Conservation (phyloP, 23 red algal species). For the Gracilaria caudata region DNA sequence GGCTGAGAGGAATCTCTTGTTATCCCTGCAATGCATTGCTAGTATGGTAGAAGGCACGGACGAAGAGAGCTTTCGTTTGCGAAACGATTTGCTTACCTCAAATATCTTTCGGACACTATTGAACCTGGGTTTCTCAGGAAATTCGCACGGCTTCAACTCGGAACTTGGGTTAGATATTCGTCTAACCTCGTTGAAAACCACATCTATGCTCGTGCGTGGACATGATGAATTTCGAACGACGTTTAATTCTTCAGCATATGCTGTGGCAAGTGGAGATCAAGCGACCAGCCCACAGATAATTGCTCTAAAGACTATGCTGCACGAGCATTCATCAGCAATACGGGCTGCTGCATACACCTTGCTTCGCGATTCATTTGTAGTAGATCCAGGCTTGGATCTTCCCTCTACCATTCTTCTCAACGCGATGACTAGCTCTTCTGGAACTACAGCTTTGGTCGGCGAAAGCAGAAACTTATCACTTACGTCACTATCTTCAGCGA, state of each 20-base stretch:
- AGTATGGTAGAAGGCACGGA: constrained; percentile 54
- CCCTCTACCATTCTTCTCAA: constrained; percentile 60
- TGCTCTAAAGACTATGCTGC: constrained; percentile 21
- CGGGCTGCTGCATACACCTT: constrained; percentile 52
- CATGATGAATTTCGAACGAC: constrained; percentile 44
- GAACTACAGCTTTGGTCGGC: not conserved
- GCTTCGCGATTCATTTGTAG: constrained; percentile 44
- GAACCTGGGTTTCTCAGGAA: constrained; percentile 6
- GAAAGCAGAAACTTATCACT: constrained; percentile 47
- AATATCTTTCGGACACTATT: constrained; percentile 35
- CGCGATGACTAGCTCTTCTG: constrained; percentile 25
- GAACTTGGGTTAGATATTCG: constrained; percentile 26
- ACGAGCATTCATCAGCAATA: constrained; percentile 39
- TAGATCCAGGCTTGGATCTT: constrained; percentile 45
- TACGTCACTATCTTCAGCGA: constrained; percentile 21
- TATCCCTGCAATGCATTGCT: constrained; percentile 57
- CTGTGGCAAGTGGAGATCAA: constrained; percentile 10
- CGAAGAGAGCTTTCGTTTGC: constrained; percentile 26
- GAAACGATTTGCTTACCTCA: constrained; percentile 35
- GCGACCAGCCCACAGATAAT: constrained; percentile 34
- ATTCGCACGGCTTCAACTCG: not conserved
- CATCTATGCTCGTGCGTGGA: constrained; percentile 38
- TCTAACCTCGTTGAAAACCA: constrained; percentile 41
- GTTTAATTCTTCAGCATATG: constrained; percentile 27
- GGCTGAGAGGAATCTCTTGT: constrained; percentile 32